A percentile compares a stretch with the other conserved stretches of the same genome.
These are phyloP conservation scores for Penicillium sumatraense DNA, from an alignment of 2,329 filamentous ascomycete species.

Conservation along the genomic window DNA sequence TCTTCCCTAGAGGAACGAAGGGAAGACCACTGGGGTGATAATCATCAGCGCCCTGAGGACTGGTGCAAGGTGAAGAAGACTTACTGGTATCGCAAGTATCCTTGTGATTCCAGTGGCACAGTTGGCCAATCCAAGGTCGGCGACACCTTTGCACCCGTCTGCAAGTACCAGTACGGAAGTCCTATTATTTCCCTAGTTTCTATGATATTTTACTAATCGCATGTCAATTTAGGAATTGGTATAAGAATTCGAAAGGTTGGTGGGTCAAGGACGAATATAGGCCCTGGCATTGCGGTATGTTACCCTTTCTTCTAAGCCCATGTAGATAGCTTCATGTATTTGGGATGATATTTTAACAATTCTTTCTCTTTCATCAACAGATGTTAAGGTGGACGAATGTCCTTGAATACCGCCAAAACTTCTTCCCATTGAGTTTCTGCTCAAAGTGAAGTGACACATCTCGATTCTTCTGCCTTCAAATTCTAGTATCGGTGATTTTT, in stretches of 20 bases:
- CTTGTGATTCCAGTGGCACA: conserved; percentile 3
- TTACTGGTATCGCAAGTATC: conserved; percentile 8
- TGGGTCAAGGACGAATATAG: not conserved
- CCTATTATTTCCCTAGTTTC: not conserved
- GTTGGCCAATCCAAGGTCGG: conserved; percentile 1
- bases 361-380: not conserved
- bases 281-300: not conserved
- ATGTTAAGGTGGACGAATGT: not conserved
- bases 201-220: not conserved
- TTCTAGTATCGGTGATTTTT: too few relatives aligned
- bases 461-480: too few relatives aligned
- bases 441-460: too few relatives aligned
- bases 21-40: not conserved
- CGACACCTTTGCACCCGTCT: conserved; percentile 2
- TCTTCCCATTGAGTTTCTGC: too few relatives aligned
- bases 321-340: not conserved
- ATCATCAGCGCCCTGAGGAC: not conserved
- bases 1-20: not conserved
- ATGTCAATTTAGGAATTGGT: conserved; percentile 1
- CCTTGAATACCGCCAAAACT: not conserved
- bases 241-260: conserved; percentile 5
- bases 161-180: conserved; percentile 6
- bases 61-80: conserved; percentile 1
- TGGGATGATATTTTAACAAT: not conserved
- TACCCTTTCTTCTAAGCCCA: not conserved